Conservation (phyloP, 805 yeast species). For the Spathaspora sp. region DNA sequence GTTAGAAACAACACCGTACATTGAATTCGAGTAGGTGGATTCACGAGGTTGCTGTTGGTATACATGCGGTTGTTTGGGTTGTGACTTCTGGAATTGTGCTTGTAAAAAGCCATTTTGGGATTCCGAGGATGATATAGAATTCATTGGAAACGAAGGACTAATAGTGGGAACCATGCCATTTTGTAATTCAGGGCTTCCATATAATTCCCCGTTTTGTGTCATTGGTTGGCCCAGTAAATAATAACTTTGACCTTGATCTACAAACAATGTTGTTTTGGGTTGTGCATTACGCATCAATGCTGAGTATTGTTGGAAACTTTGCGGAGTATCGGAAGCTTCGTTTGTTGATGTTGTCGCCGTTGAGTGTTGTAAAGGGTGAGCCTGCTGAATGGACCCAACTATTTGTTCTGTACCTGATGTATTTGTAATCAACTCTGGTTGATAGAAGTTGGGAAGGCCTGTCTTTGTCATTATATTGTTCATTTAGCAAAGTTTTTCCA, state of each 20-base stretch:
- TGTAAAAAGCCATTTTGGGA: neutral
- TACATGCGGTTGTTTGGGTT: conserved; percentile 2
- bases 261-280: conserved; percentile 4
- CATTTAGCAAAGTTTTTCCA: conserved; percentile 3
- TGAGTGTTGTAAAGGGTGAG: conserved; percentile 2
- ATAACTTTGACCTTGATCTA: conserved; percentile 5
- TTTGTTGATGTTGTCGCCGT: neutral
- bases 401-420: conserved; percentile 7
- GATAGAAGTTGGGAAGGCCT: conserved; percentile 7
- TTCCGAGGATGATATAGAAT: neutral
- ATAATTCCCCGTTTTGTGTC: neutral
- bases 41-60: neutral
- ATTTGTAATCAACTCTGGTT: conserved; percentile 5
- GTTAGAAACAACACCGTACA: neutral
- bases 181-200: neutral
- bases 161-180: neutral
- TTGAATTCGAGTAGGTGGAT: neutral
- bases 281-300: neutral
- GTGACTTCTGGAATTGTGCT: conserved; percentile 2
- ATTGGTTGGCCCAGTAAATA: conserved; percentile 6
- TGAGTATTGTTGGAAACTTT: neutral
- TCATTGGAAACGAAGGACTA: conserved; percentile 4
- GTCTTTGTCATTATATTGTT: conserved; percentile 9
- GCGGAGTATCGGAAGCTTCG: neutral
- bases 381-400: neutral